A percentile compares a stretch with the other conserved stretches of the same genome.
Evolutionary conservation across 345 rosid species (phyloP).

Genomic region (Arabidopsis arenosa): DNA sequence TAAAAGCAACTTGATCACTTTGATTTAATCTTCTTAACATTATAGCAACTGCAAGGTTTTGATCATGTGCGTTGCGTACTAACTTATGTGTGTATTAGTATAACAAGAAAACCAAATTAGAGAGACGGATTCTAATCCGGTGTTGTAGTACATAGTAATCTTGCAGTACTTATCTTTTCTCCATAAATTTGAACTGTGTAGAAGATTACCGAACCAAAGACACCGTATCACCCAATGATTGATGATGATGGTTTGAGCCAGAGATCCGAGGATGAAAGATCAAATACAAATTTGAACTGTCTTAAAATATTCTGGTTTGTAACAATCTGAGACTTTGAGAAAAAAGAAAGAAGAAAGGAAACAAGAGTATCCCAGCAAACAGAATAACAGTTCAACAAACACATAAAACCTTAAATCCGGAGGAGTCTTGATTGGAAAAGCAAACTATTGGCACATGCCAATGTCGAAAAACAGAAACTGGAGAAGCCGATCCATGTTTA

Average conservation of each 20-base stretch:
- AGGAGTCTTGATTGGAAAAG: background rate
- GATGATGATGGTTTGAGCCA: slow-evolving; percentile 76
- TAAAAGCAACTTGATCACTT: background rate
- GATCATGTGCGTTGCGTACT: background rate
- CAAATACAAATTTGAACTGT: too few relatives aligned
- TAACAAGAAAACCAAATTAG: background rate
- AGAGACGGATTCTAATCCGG: background rate
- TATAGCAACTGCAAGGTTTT: background rate
- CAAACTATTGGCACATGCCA: background rate
- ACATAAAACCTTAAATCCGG: background rate
- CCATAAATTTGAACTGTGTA: too few relatives aligned
- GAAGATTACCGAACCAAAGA: slow-evolving; percentile 98
- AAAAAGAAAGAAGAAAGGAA: background rate
- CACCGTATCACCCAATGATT: slow-evolving; percentile 91
- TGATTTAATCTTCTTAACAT: slow-evolving; percentile 6
- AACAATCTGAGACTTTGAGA: slow-evolving; percentile 9
- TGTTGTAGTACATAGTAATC: too few relatives aligned
- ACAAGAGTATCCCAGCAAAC: background rate
- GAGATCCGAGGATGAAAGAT: slow-evolving; percentile 51
- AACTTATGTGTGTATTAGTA: slow-evolving; percentile 14
- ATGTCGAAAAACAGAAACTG: background rate
- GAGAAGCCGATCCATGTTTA: background rate
- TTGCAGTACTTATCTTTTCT: too few relatives aligned
- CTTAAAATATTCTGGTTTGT: background rate
- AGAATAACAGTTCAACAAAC: background rate